A percentile compares a stretch with the other conserved stretches of the same genome.
Evolutionary conservation across 1,284 basidiomycete species (phyloP).

Genomic region (Ganoderma meredithae): DNA sequence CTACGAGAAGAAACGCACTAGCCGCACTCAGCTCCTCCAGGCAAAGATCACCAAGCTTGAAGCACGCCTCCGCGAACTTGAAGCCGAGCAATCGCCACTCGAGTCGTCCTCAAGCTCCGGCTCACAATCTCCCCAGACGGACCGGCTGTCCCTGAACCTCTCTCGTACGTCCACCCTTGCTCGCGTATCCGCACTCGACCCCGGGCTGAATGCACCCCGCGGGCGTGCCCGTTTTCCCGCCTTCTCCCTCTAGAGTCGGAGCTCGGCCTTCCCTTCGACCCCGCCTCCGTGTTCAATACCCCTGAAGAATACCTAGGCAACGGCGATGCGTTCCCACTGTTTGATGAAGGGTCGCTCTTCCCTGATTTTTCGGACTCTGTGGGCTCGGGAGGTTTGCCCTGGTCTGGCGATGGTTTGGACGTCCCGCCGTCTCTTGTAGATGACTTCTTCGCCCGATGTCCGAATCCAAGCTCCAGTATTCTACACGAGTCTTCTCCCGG

Average conservation of each 20-base stretch:
- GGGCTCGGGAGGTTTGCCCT: constrained; percentile 15
- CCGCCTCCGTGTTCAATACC: constrained; percentile 24
- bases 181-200: not conserved
- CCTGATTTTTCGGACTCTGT: constrained; percentile 13
- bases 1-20: constrained; percentile 68
- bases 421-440: constrained; percentile 20
- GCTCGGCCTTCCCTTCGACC: constrained; percentile 27
- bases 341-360: constrained; percentile 17
- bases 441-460: constrained; percentile 26
- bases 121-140: constrained; percentile 28
- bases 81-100: constrained; percentile 41
- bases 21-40: constrained; percentile 64
- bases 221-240: not conserved
- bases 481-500: constrained; percentile 23
- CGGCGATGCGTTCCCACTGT: constrained; percentile 12
- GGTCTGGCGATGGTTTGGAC: constrained; percentile 22
- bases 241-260: constrained; percentile 12
- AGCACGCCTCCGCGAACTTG: constrained; percentile 60
- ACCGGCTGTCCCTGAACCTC: constrained; percentile 12
- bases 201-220: not conserved
- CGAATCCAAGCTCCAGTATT: constrained; percentile 26
- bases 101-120: constrained; percentile 31
- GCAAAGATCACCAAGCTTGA: constrained; percentile 63
- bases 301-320: constrained; percentile 29
- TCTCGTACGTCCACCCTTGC: constrained; percentile 9